Conservation (phyloP, 352 stramenopile species). For the Globisporangium heterothallicum region DNA sequence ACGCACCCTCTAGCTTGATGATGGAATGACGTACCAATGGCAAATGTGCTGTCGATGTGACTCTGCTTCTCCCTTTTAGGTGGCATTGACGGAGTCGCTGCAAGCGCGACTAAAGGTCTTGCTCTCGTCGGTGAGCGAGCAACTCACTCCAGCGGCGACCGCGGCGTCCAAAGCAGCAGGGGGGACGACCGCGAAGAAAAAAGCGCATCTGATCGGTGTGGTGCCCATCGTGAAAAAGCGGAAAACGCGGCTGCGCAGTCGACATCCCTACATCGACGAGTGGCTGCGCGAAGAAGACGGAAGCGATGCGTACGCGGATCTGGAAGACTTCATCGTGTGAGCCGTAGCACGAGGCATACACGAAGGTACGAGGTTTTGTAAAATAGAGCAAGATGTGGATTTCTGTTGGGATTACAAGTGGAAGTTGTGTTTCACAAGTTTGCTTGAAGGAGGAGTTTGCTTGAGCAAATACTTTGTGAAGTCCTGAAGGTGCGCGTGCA, state of each 20-base stretch:
- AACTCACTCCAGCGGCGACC: slow-evolving; percentile 20
- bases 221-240: slow-evolving; percentile 53
- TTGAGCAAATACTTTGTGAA: slow-evolving; percentile 40
- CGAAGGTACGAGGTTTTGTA: background rate
- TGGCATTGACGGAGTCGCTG: slow-evolving; percentile 16
- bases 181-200: slow-evolving; percentile 18
- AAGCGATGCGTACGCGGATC: slow-evolving; percentile 58
- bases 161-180: background rate
- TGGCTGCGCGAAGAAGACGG: slow-evolving; percentile 70
- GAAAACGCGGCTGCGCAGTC: slow-evolving; percentile 49
- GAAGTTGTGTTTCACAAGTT: slow-evolving; percentile 31
- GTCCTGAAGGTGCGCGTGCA: no score
- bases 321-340: slow-evolving; percentile 79
- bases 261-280: slow-evolving; percentile 71
- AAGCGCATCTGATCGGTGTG: slow-evolving; percentile 37
- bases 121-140: slow-evolving; percentile 33
- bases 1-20: no score
- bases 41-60: background rate
- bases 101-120: slow-evolving; percentile 26
- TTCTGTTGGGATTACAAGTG: slow-evolving; percentile 19
- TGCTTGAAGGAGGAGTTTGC: slow-evolving; percentile 23
- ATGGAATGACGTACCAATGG: no score
- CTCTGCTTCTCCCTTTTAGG: slow-evolving; percentile 13
- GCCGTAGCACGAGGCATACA: background rate
- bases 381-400: background rate